A percentile compares a stretch with the other conserved stretches of the same genome.
These are phyloP conservation scores for Trypanosoma cruzi DNA, from an alignment of 208 protist species.

Conservation along the genomic window DNA sequence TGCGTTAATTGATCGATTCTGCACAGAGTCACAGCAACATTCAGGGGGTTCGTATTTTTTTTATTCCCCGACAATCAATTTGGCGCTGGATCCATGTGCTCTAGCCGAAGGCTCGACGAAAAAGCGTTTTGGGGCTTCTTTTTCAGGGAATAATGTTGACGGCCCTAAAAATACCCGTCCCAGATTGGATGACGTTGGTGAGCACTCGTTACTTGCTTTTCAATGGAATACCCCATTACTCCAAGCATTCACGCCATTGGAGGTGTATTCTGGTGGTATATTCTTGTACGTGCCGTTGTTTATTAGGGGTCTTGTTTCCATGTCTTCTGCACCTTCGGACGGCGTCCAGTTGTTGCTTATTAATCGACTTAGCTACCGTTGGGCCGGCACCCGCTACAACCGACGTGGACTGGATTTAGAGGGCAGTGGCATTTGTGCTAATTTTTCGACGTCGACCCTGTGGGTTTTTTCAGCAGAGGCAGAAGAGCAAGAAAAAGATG, in stretches of 20 bases:
- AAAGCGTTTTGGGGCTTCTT: background rate
- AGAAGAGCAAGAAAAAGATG: conserved; percentile 5
- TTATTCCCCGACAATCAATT: conserved; percentile 69
- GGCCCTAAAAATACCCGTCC: background rate
- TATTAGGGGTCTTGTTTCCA: conserved; percentile 59
- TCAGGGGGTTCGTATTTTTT: conserved; percentile 52
- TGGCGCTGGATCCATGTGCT: conserved; percentile 51
- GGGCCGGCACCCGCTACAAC: conserved; percentile 87
- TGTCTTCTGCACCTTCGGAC: conserved; percentile 5
- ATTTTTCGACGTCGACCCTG: conserved; percentile 70
- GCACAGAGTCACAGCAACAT: conserved; percentile 31
- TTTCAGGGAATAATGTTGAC: background rate
- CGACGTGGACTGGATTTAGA: conserved; percentile 73
- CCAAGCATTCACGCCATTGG: conserved; percentile 19
- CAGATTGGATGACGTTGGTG: too few species aligned
- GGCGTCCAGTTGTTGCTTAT: conserved; percentile 45
- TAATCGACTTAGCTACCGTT: conserved; percentile 70
- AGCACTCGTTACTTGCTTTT: conserved; percentile 25
- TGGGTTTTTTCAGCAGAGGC: conserved; percentile 44
- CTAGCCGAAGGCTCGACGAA: conserved; percentile 21
- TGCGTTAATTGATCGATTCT: conserved; percentile 54
- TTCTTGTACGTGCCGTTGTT: conserved; percentile 52
- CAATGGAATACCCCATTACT: conserved; percentile 41
- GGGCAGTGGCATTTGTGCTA: conserved; percentile 70
- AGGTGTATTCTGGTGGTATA: background rate